A percentile compares a stretch with the other conserved stretches of the same genome.
Evolutionary conservation across 2,329 filamentous ascomycete genomes (phyloP).

Genomic region (Didymella glomerata): DNA sequence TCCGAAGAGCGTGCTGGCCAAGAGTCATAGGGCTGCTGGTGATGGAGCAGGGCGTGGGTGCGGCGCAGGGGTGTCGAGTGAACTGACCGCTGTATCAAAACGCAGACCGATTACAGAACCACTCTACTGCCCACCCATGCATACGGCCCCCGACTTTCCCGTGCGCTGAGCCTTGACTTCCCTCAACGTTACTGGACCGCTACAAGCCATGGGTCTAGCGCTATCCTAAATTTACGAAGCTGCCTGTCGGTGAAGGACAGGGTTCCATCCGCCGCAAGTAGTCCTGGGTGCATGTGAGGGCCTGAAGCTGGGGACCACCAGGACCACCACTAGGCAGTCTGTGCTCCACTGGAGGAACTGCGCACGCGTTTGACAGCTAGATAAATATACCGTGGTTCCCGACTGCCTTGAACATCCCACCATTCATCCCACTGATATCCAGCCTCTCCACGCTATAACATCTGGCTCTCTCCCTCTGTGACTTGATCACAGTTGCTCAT

Average conservation of each 20-base stretch:
- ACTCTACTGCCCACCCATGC: slow-evolving; percentile 29
- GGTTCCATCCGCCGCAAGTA: slow-evolving; percentile 38
- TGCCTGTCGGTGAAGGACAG: slow-evolving; percentile 44
- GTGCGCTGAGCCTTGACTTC: slow-evolving; percentile 33
- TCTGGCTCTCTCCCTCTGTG: slow-evolving; percentile 23
- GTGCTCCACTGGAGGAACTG: slow-evolving; percentile 42
- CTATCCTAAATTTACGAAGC: slow-evolving; percentile 43
- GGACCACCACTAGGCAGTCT: slow-evolving; percentile 40
- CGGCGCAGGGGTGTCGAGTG: slow-evolving; percentile 24
- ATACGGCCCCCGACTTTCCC: slow-evolving; percentile 35
- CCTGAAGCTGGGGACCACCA: slow-evolving; percentile 35
- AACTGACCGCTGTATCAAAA: slow-evolving; percentile 39
- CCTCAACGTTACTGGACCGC: slow-evolving; percentile 40
- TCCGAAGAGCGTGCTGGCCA: slow-evolving; percentile 26
- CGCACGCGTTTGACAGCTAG: slow-evolving; percentile 37
- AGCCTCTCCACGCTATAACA: slow-evolving; percentile 29
- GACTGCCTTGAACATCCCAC: slow-evolving; percentile 35
- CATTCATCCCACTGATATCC: slow-evolving; percentile 27
- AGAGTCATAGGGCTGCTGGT: slow-evolving; percentile 39
- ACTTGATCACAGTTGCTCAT: slow-evolving; percentile 15
- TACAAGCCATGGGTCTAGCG: slow-evolving; percentile 37
- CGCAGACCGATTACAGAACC: slow-evolving; percentile 24
- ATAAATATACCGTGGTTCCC: slow-evolving; percentile 44
- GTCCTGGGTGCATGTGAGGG: slow-evolving; percentile 40
- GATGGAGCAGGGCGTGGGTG: slow-evolving; percentile 15